A percentile compares a stretch with the other conserved stretches of the same genome.
phyloP scores from a whole-genome alignment of 78 protist species.

The Planoprotostelium fungivorum region DNA sequence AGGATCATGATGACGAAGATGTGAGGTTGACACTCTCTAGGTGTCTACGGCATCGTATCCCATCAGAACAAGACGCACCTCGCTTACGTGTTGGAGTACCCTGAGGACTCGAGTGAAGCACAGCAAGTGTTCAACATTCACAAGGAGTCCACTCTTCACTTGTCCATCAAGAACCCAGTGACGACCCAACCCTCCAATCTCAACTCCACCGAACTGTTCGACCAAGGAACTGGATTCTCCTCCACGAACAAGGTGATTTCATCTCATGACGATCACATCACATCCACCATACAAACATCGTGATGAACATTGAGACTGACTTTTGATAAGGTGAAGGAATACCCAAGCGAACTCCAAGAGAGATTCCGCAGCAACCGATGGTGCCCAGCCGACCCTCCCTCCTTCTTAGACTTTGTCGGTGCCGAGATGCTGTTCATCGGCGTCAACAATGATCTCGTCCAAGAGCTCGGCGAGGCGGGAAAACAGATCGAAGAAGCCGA shows the following conservation, averaged over 20 bases:
- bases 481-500: not conserved
- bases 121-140: not conserved
- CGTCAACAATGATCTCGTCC: not conserved
- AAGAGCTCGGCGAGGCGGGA: not conserved
- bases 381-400: not conserved
- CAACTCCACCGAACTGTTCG: not conserved
- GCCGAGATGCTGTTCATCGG: not conserved
- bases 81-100: not conserved
- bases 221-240: not conserved
- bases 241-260: not conserved
- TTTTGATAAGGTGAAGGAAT: not conserved
- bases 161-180: not conserved
- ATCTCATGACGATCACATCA: not conserved
- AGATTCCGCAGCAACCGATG: not conserved
- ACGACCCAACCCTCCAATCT: not conserved
- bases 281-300: not conserved
- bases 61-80: not conserved
- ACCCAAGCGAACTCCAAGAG: not conserved
- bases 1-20: not conserved
- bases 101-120: not conserved
- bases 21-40: not conserved
- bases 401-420: not conserved
- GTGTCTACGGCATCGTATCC: not conserved
- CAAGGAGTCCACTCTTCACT: not conserved
- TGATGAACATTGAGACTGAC: too few species aligned